These are phyloP conservation scores for Penicillium atrosanguineum DNA, from an alignment of 495 filamentous ascomycete genomes.

Conservation along the genomic window DNA sequence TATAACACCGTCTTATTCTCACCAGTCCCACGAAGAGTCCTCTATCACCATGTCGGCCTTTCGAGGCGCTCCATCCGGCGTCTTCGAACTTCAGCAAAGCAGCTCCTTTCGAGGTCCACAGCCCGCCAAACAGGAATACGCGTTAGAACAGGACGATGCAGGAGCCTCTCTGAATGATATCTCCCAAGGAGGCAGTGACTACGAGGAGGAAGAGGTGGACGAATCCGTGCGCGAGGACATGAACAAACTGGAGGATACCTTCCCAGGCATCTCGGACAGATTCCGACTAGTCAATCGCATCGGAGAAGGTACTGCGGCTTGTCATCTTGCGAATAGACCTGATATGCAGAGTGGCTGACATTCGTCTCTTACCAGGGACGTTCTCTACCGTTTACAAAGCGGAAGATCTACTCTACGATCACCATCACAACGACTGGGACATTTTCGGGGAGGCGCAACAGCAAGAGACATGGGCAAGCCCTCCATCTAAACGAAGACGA, in stretches of 20 bases:
- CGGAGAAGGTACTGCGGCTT: constrained; percentile 69
- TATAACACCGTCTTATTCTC: no score
- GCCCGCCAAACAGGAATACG: constrained; percentile 19
- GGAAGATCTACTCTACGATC: constrained; percentile 86
- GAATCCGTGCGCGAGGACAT: constrained; percentile 79
- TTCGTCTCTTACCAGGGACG: constrained; percentile 57
- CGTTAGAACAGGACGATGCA: constrained; percentile 29
- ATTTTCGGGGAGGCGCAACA: constrained; percentile 56
- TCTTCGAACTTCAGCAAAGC: constrained; percentile 25
- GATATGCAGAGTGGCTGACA: constrained; percentile 9
- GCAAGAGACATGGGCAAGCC: constrained; percentile 59
- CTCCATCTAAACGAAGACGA: constrained; percentile 52
- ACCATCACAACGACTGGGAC: constrained; percentile 87
- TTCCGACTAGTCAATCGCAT: constrained; percentile 95
- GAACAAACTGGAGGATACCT: constrained; percentile 73
- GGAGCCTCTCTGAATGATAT: constrained; percentile 25
- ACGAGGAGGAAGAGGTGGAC: constrained; percentile 62
- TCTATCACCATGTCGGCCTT: constrained; percentile 28
- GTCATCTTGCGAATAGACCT: background rate
- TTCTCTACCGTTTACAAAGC: constrained; percentile 99
- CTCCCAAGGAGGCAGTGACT: constrained; percentile 12
- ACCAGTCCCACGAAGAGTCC: background rate
- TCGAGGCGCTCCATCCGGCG: constrained; percentile 20
- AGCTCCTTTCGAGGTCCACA: constrained; percentile 13
- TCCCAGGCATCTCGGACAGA: constrained; percentile 74